phyloP scores from a whole-genome alignment of 2,329 filamentous ascomycete genomes.

The Penicillium sp. region DNA sequence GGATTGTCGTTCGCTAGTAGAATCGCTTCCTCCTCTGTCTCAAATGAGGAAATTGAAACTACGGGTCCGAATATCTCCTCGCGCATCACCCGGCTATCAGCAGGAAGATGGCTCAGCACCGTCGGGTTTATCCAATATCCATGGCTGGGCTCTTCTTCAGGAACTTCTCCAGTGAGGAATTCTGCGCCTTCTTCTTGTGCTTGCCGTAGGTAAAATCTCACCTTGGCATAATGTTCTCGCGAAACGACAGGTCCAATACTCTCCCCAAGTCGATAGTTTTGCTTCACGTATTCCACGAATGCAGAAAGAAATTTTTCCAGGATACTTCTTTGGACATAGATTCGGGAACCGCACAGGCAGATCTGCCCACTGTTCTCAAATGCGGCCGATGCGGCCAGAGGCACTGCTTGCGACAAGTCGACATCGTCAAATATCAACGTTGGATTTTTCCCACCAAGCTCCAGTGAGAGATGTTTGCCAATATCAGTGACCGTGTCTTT shows the following conservation, averaged over 20 bases:
- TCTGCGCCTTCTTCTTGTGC: slow-evolving; percentile 61
- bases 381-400: slow-evolving; percentile 18
- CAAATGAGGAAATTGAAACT: slow-evolving; percentile 55
- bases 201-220: slow-evolving; percentile 60
- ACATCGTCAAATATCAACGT: slow-evolving; percentile 24
- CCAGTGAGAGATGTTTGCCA: slow-evolving; percentile 24
- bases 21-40: slow-evolving; percentile 57
- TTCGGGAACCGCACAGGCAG: slow-evolving; percentile 65
- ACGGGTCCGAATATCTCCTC: slow-evolving; percentile 60
- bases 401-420: slow-evolving; percentile 16
- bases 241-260: slow-evolving; percentile 49
- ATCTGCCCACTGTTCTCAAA: slow-evolving; percentile 26
- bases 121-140: slow-evolving; percentile 67
- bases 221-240: slow-evolving; percentile 51
- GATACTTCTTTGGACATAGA: slow-evolving; percentile 66
- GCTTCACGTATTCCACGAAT: slow-evolving; percentile 56
- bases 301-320: slow-evolving; percentile 63
- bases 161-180: slow-evolving; percentile 59
- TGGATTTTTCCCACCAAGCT: slow-evolving; percentile 25
- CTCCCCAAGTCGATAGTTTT: slow-evolving; percentile 65
- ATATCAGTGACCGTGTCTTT: slow-evolving; percentile 26
- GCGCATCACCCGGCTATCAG: slow-evolving; percentile 53
- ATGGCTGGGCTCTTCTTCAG: slow-evolving; percentile 45
- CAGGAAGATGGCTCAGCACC: slow-evolving; percentile 49
- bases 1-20: slow-evolving; percentile 55